Evolutionary conservation across 371 early-diverging fungal species (phyloP), one percentile per base, ranked within the genome.

Genomic region (Phascolomyces articulosus): DNA sequence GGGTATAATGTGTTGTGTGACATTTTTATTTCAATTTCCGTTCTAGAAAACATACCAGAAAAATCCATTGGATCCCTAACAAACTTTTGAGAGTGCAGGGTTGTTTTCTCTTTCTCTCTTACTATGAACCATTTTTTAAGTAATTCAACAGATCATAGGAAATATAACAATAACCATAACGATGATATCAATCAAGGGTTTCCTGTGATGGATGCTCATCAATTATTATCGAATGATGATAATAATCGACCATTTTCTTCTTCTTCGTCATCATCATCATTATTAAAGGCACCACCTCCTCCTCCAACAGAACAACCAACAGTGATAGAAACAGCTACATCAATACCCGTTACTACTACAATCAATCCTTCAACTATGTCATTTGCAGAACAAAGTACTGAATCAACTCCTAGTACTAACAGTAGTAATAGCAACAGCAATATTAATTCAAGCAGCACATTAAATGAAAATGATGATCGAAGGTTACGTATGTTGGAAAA

Each of bases 401-500:
- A 34, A 34, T n/a, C n/a, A n/a, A n/a, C n/a, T n/a, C n/a, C n/a
- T n/a, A n/a, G n/a, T 9, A 34, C 34, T 34, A 11, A 34, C 34
- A 34, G 34, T 34, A 51, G 15, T 51, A 47, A 16, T 47, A n/a
- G 9, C 0, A 24, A n/a, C 23, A 51, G 23, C 4, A 51, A 51
- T 51, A 24, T 8, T 51, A 20, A 24, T n/a, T n/a, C n/a, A n/a
- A n/a, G n/a, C n/a, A n/a, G n/a, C 24, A 15, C 24, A 6, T 44
- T 44, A 16, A 44, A 16, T 44, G 44, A 44, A 44, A 44, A n/a
- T 29, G 40, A 23, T 21, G 10, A 24, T 26, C 57, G 40, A 27
- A 40, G 56, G 26, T 16, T 16, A 2, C 38, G 38, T 11, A 40
- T 24, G n/a, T 26, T 64, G 21, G 64, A 56, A 34, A 57, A 57